Evolutionary conservation across 2,329 filamentous ascomycete species (phyloP).

Genomic region (Bipolaris victoriae): DNA sequence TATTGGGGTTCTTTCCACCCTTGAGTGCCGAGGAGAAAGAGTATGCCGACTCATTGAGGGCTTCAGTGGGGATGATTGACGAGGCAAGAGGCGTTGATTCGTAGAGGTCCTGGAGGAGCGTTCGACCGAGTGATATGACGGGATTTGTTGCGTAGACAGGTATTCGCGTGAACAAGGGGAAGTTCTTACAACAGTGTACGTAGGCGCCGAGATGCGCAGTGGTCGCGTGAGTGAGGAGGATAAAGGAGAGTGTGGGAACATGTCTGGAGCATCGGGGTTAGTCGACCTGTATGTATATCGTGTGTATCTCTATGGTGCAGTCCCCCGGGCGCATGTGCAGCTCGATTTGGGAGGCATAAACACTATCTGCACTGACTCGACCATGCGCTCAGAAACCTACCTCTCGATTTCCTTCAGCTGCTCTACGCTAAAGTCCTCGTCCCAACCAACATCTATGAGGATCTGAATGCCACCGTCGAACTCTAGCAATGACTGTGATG

Average conservation of each 20-base stretch:
- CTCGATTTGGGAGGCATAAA: neutral
- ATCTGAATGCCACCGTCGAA: conserved; percentile 97
- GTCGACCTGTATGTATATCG: conserved; percentile 14
- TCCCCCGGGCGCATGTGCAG: conserved; percentile 5
- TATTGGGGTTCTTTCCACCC: conserved; percentile 51
- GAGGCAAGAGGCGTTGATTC: conserved; percentile 86
- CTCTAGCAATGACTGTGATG: conserved; percentile 94
- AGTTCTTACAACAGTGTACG: conserved; percentile 95
- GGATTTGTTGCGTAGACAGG: conserved; percentile 94
- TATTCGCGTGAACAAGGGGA: conserved; percentile 88
- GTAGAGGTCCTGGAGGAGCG: conserved; percentile 90
- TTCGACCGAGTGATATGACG: conserved; percentile 90
- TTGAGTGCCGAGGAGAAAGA: conserved; percentile 60
- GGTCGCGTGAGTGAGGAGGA: conserved; percentile 94
- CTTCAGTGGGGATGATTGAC: conserved; percentile 76
- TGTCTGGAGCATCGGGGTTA: conserved; percentile 63
- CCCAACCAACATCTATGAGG: conserved; percentile 94
- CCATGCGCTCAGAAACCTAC: conserved; percentile 55
- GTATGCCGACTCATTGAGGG: conserved; percentile 70
- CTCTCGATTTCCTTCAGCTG: conserved; percentile 89
- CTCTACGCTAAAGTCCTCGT: conserved; percentile 82
- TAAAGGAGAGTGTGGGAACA: conserved; percentile 87
- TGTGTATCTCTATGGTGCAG: conserved; percentile 18
- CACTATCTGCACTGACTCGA: neutral
- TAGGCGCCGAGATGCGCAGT: conserved; percentile 90